Evolutionary conservation across 108 stramenopile genomes (phyloP), one percentile per base, ranked within the genome.

Genomic region (Epithemia pelagica): DNA sequence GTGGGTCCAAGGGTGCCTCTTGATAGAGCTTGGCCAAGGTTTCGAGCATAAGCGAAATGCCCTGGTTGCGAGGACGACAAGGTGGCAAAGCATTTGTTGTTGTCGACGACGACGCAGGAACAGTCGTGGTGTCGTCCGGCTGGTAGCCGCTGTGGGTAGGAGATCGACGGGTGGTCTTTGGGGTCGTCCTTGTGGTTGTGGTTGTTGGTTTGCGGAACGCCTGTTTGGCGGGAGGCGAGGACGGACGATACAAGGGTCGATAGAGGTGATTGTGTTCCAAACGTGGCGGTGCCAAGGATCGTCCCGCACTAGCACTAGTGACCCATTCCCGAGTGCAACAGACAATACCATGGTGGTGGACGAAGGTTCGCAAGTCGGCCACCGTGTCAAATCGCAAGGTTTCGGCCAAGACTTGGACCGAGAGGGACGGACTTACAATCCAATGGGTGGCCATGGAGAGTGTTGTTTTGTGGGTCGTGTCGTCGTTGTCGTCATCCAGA

Each of bases 21-120:
- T 59, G 67, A 30, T 68, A 46, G 5, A 58, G 67, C 28, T 68
- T 59, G 8, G 67, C 29, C 20, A 68, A 28, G n/a, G 19, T 30
- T 7, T 29, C 21, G 22, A 68, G 56, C 21, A 26, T 28, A 21
- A 33, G 54, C 2, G 67, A 54, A 18, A 58, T 8, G 26, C 25
- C 22, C 5, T 19, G 56, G 56, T 58, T 58, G 26, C 25, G 22
- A n/a, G n/a, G n/a, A n/a, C n/a, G n/a, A n/a, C n/a, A n/a, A n/a
- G n/a, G n/a, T n/a, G n/a, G n/a, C n/a, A n/a, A n/a, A n/a, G n/a
- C n/a, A n/a, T n/a, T n/a, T n/a, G n/a, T n/a, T n/a, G n/a, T n/a
- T n/a, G n/a, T n/a, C 21, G 7, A 18, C 37, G 37, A 15, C 15
- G 37, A 46, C 5, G 37, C 37, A 46, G 37, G 10, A 5, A 46